Evolutionary conservation across 1,139 yeast genomes (phyloP).

Genomic region (Diutina pseudorugosa): DNA sequence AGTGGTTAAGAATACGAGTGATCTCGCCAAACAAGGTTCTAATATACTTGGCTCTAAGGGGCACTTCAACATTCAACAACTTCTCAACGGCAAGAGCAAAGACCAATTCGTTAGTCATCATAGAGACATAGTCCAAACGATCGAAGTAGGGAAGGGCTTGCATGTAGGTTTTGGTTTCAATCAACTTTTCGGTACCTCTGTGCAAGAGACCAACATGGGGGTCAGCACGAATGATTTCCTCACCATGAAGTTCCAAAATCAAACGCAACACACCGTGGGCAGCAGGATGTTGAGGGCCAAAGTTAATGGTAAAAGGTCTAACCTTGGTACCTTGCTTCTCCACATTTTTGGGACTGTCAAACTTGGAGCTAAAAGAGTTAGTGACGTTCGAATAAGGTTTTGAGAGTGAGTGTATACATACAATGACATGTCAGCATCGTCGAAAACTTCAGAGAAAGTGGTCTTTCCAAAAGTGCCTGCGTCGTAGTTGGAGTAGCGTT

Average conservation of each 20-base stretch:
- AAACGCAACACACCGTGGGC: conserved; percentile 88
- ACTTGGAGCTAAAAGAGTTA: conserved; percentile 10
- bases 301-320: conserved; percentile 80
- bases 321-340: conserved; percentile 45
- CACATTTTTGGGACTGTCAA: conserved; percentile 32
- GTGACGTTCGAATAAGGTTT: not conserved
- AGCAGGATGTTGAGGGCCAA: conserved; percentile 93
- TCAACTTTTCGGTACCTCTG: conserved; percentile 82
- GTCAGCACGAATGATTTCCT: conserved; percentile 76
- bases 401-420: not conserved
- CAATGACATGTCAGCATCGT: conserved; percentile 38
- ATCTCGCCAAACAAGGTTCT: conserved; percentile 83
- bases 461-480: conserved; percentile 22
- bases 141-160: conserved; percentile 87
- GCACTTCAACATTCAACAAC: conserved; percentile 74
- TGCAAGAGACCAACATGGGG: conserved; percentile 84
- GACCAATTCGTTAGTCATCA: conserved; percentile 90
- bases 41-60: conserved; percentile 73
- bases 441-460: conserved; percentile 34
- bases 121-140: conserved; percentile 77
- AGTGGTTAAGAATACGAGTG: conserved; percentile 73
- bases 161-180: conserved; percentile 72
- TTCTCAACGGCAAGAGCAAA: conserved; percentile 80
- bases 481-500: not conserved
- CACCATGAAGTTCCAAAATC: conserved; percentile 80